Evolutionary conservation across 805 yeast species (phyloP).

Genomic region (Kuraishia ogatae): DNA sequence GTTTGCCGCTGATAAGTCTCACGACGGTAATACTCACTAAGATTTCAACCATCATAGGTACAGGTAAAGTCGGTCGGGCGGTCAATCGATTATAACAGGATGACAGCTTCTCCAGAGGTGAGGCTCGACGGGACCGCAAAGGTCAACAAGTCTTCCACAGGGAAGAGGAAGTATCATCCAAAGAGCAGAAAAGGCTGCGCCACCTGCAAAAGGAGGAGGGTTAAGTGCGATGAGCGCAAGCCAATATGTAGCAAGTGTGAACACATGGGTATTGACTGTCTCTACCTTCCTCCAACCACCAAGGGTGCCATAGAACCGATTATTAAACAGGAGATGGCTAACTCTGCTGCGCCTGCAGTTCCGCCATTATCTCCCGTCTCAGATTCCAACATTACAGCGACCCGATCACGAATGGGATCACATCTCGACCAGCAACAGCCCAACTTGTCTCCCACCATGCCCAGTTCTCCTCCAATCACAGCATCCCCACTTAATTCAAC

Average conservation of each 20-base stretch:
- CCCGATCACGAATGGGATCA: background rate
- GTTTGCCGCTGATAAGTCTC: slow-evolving; percentile 2
- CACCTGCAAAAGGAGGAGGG: slow-evolving; percentile 83
- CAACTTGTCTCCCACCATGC: slow-evolving; percentile 1
- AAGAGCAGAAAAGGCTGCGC: slow-evolving; percentile 86
- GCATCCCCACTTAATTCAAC: slow-evolving; percentile 5
- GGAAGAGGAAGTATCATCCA: slow-evolving; percentile 81
- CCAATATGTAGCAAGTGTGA: slow-evolving; percentile 76
- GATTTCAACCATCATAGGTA: background rate
- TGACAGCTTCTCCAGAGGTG: background rate
- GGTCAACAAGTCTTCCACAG: slow-evolving; percentile 29
- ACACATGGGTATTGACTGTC: slow-evolving; percentile 72
- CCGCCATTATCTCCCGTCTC: background rate
- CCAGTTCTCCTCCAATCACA: slow-evolving; percentile 8
- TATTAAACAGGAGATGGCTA: background rate
- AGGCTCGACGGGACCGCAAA: background rate
- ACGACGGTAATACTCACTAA: background rate
- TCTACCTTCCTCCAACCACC: slow-evolving; percentile 28
- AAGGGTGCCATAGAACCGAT: background rate
- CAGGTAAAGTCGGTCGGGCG: background rate
- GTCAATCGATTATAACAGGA: background rate
- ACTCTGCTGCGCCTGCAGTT: background rate
- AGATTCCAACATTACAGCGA: background rate
- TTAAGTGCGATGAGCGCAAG: slow-evolving; percentile 83
- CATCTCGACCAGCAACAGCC: background rate